Conservation (phyloP, 331 rosid species). For the Rhamnella rubrinervis region DNA sequence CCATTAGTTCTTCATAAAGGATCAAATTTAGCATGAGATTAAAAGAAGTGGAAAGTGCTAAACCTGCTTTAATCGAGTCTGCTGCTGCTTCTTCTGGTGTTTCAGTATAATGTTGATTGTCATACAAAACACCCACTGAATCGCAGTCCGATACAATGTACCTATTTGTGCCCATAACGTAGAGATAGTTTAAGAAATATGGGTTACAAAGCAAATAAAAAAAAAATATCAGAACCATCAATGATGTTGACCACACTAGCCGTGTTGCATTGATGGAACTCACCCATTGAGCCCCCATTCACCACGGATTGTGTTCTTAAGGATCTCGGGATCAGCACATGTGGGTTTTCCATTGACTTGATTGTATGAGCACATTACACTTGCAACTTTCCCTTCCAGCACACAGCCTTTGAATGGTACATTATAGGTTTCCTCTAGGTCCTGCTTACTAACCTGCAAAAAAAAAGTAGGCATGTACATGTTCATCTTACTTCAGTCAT, state of each 20-base stretch:
- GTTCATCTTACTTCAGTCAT: not conserved
- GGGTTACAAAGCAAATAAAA: not conserved
- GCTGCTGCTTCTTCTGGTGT: conserved; percentile 88
- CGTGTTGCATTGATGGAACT: not conserved
- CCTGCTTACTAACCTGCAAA: conserved; percentile 75
- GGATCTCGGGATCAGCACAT: conserved; percentile 80
- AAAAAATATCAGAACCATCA: not conserved
- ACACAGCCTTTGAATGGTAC: conserved; percentile 87
- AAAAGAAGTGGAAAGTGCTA: no score
- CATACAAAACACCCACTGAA: conserved; percentile 62
- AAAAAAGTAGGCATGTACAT: no score
- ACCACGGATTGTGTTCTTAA: conserved; percentile 67
- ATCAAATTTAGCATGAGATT: no score
- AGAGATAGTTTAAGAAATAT: not conserved
- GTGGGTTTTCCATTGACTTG: conserved; percentile 96
- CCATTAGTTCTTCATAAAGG: no score
- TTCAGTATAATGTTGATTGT: conserved; percentile 66
- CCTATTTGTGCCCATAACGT: conserved; percentile 21
- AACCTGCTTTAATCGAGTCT: conserved; percentile 55
- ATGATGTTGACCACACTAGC: not conserved
- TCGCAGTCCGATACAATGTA: conserved; percentile 95
- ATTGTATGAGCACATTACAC: conserved; percentile 96
- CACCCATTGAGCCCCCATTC: conserved; percentile 85
- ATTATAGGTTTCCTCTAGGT: conserved; percentile 70
- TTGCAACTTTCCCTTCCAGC: conserved; percentile 75